Evolutionary conservation across 1,284 basidiomycete genomes (phyloP), one percentile per base, ranked within the genome.

Genomic region (Polyporus tsugae): DNA sequence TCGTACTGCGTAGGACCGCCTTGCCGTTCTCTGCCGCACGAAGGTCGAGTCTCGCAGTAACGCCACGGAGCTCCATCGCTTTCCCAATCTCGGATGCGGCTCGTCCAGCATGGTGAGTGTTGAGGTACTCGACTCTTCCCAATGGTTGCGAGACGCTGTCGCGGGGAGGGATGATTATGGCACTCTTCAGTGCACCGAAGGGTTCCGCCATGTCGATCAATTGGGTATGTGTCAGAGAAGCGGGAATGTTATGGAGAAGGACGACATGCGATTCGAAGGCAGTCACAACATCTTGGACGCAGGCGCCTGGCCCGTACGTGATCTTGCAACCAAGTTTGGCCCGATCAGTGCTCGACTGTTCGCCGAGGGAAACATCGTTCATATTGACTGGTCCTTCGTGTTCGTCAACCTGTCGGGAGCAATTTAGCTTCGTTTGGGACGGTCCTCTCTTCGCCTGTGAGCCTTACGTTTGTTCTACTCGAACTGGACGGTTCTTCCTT

Each of bases 231-330:
- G 68, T 64, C 10, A 55, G 22, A 2, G 49, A 9, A 6, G 33
- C 15, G 10, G 73, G 72, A 11, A 75, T 41, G 53, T 70, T 70
- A 19, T 79, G 80, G 10, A 87, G 70, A 33, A 81, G 62, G 36
- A 84, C 65, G 25, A 74, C 70, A 13, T 65, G 65, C 0, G 83
- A 82, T 59, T 87, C 84, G 25, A 82, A 84, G 2, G 80, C 72
- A 2, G 85, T 83, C 25, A 73, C 74, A 36, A 87, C 72, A 13
- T 78, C 58, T 29, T 75, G 70, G 4, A 84, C 79, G 22, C 72
- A 69, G 33, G 79, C 79, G 55, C 81, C 78, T 38, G 78, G 65
- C 9, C 81, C 81, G 71, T 84, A 85, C 2, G 68, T 68, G 29
- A 86, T 78, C 38, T 73, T 74, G 64, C 83, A 84, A 13, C 65